These are phyloP conservation scores for Lactuca saligna DNA, from an alignment of 129 eudicot species.

Conservation along the genomic window DNA sequence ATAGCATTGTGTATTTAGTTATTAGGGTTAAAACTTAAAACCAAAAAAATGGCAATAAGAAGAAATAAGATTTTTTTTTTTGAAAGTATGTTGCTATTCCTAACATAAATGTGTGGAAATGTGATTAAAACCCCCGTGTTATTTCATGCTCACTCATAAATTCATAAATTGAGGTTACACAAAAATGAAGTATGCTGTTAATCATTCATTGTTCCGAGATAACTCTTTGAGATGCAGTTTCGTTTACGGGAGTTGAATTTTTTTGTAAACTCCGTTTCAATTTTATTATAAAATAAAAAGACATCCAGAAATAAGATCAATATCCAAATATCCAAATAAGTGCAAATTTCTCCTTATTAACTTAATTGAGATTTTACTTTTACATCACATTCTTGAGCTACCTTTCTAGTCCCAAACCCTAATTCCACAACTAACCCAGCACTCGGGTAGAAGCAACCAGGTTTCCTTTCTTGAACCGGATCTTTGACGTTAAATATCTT, in stretches of 20 bases:
- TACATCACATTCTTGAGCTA: conserved; percentile 34
- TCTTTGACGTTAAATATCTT: conserved; percentile 21
- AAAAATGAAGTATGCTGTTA: no score
- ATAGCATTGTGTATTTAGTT: no score
- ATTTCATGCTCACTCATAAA: no score
- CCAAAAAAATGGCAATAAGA: no score
- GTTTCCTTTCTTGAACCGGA: conserved; percentile 32
- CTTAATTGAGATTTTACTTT: conserved; percentile 37
- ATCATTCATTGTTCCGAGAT: no score
- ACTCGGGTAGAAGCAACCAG: conserved; percentile 14
- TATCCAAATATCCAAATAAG: conserved; percentile 20
- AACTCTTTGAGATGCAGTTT: not conserved
- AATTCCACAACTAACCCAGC: conserved; percentile 20
- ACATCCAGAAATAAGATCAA: not conserved
- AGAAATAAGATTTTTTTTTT: no score
- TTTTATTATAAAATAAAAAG: not conserved
- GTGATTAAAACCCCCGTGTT: no score
- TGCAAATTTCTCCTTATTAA: conserved; percentile 13
- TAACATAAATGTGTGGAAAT: no score
- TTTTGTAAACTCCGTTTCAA: not conserved
- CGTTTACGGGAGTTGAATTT: not conserved
- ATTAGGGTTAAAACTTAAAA: no score
- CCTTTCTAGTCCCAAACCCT: conserved; percentile 38
- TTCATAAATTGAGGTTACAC: no score
- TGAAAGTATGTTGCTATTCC: no score